phyloP scores from a whole-genome alignment of 768 basidiomycete genomes.

The Tulasnella sp. region DNA sequence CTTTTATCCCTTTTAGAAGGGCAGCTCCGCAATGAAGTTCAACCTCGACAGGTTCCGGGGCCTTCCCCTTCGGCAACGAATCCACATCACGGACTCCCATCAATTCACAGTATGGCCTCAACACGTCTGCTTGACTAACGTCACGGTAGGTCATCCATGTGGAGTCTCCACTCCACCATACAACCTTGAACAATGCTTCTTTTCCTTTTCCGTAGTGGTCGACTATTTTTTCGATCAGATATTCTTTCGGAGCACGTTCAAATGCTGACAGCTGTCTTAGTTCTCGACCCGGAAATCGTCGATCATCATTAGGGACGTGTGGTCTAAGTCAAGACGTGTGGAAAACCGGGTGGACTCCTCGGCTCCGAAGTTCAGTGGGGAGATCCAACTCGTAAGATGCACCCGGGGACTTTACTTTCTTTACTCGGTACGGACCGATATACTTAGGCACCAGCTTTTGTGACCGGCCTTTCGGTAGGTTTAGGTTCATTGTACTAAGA shows the following conservation, averaged over 20 bases:
- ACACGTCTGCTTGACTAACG: conserved; percentile 25
- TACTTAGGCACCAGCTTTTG: conserved; percentile 36
- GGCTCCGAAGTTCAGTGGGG: conserved; percentile 26
- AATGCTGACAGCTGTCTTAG: conserved; percentile 26
- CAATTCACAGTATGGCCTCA: conserved; percentile 30
- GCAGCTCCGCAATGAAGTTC: no score
- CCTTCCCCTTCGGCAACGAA: no score
- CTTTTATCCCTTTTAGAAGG: neutral
- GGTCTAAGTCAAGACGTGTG: conserved; percentile 31
- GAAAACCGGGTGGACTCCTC: conserved; percentile 32
- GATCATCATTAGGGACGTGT: conserved; percentile 34
- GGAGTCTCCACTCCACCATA: conserved; percentile 34
- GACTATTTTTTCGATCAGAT: conserved; percentile 28
- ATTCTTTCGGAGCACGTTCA: conserved; percentile 26
- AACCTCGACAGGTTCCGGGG: no score
- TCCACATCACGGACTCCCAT: conserved; percentile 25
- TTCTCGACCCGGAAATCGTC: conserved; percentile 33
- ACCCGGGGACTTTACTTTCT: conserved; percentile 17
- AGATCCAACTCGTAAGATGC: conserved; percentile 28
- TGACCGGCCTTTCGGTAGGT: conserved; percentile 24
- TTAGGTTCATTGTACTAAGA: conserved; percentile 34
- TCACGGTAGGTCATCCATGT: conserved; percentile 31
- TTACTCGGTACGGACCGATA: conserved; percentile 34
- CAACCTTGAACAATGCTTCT: conserved; percentile 30
- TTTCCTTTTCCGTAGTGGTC: conserved; percentile 28